Evolutionary conservation across 352 stramenopile genomes (phyloP), one percentile per base, ranked within the genome.

Genomic region (Globisporangium iwayamae): DNA sequence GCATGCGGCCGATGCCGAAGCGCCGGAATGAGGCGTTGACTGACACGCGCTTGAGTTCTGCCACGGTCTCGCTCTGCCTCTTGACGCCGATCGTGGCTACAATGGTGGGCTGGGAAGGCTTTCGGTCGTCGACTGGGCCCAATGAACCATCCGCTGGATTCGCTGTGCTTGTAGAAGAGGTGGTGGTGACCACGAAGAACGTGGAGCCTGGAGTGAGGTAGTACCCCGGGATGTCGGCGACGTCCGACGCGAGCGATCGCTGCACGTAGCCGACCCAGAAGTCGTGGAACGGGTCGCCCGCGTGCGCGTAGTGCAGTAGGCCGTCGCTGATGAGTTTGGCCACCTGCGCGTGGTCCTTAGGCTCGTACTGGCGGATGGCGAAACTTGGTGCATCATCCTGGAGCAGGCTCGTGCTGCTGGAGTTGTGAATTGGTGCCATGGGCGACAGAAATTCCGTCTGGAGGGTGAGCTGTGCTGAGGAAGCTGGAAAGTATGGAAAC

Each of bases 301-400:
- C 32, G 2, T 50, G 16, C 30, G 63, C 25, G 54, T 67, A 67
- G 10, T 67, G 53, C 43, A 55, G 30, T 10, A 67, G 11, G n/a
- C 58, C 60, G 22, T 66, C 50, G 14, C 18, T 20, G 10, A 70
- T 56, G n/a, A 70, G 52, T n/a, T 41, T 36, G 13, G 45, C n/a
- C 0, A 67, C 50, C 7, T 53, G 28, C n/a, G 41, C 28, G 9
- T 52, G 36, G 45, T 70, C 63, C 32, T 38, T 0, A 14, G 56
- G 16, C 4, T 8, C n/a, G 45, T 69, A 69, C 57, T 59, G 20
- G 14, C 63, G 63, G 58, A 69, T 69, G 9, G 43, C 16, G 39
- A 46, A 46, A 14, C 39, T 18, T 14, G 39, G 39, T 11, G 13
- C 39, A 14, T 46, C 39, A 14, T 46, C 39, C 2, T 14, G 7